Conservation (phyloP, 169 alveolate genomes). For the Hammondia hammondi region DNA sequence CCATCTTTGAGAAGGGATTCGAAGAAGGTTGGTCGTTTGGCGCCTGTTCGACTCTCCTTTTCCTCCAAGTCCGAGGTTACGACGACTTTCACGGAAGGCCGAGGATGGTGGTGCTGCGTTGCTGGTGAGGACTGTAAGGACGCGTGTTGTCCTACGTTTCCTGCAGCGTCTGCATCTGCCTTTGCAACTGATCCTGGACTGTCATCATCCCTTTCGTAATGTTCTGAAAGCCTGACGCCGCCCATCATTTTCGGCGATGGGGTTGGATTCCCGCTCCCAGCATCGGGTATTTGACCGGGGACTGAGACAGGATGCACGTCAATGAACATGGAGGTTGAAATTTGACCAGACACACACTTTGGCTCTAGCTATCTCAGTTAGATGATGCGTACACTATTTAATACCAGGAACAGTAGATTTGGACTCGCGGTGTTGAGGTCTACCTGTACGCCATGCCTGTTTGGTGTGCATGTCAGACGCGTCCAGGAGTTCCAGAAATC, state of each 20-base stretch:
- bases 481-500: neutral
- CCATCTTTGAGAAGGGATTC: conserved; percentile 1
- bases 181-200: too few species aligned
- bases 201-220: too few species aligned
- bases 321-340: too few species aligned
- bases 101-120: neutral
- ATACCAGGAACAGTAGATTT: too few species aligned
- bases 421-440: too few species aligned
- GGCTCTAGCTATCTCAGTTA: too few species aligned
- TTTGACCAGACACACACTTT: too few species aligned
- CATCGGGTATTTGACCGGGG: neutral
- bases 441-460: too few species aligned
- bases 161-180: too few species aligned
- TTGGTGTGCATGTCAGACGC: neutral
- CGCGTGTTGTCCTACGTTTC: neutral
- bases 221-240: neutral
- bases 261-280: neutral
- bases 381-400: too few species aligned
- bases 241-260: neutral
- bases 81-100: conserved; percentile 21
- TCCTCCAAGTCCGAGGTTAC: conserved; percentile 13
- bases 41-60: neutral
- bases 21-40: conserved; percentile 33
- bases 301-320: neutral
- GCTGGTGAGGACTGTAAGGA: neutral